phyloP scores from a whole-genome alignment of 2,329 filamentous ascomycete genomes.

The Raffaelea deltoideospora region DNA sequence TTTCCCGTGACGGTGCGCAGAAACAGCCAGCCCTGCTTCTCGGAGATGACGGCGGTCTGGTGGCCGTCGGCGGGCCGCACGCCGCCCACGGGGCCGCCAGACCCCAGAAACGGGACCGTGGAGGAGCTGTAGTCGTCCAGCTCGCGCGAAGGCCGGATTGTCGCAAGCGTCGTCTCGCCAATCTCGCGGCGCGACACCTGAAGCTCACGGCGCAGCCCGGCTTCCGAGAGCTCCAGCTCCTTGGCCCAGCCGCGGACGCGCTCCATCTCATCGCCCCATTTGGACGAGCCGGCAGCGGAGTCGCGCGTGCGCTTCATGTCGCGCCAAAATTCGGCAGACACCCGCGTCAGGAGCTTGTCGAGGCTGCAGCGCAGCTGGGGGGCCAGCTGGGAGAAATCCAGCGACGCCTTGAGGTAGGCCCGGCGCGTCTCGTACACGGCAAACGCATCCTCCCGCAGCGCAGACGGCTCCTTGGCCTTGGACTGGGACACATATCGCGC shows the following conservation, averaged over 20 bases:
- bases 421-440: conserved; percentile 86
- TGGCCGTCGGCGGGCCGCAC: conserved; percentile 33
- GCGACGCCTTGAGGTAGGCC: conserved; percentile 74
- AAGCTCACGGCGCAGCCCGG: conserved; percentile 67
- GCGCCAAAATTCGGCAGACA: conserved; percentile 77
- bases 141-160: conserved; percentile 71
- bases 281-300: conserved; percentile 44
- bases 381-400: conserved; percentile 84
- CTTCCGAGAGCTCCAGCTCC: conserved; percentile 86
- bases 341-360: conserved; percentile 71
- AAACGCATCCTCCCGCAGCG: conserved; percentile 87
- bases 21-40: conserved; percentile 95
- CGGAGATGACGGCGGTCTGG: conserved; percentile 36
- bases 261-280: conserved; percentile 70
- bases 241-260: conserved; percentile 83
- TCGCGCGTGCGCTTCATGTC: conserved; percentile 66
- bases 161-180: conserved; percentile 57
- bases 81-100: conserved; percentile 48
- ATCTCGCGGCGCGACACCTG: conserved; percentile 66
- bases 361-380: conserved; percentile 73
- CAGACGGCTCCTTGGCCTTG: conserved; percentile 86
- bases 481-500: conserved; percentile 71
- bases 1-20: conserved; percentile 71
- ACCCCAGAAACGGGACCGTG: conserved; percentile 76
- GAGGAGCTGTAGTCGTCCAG: conserved; percentile 84